Conservation (phyloP, 257 asterid genomes). For the Leptodermis oblonga region DNA sequence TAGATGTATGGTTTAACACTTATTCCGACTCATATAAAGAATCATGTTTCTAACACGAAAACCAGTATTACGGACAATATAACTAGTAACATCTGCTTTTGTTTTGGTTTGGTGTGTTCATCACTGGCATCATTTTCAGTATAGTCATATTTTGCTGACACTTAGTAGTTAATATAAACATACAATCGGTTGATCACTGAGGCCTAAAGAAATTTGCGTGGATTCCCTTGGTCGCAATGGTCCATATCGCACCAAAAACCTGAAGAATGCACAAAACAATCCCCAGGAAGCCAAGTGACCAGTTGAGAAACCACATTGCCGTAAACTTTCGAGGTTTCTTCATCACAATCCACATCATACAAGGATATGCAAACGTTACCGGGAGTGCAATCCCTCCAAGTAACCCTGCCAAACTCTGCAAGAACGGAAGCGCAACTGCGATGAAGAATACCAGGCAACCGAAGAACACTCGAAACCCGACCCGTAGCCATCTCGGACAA, state of each 20-base stretch:
- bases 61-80: too few relatives aligned
- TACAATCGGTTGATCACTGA: slow-evolving; percentile 18
- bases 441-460: slow-evolving; percentile 77
- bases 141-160: too few relatives aligned
- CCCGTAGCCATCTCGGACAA: slow-evolving; percentile 83
- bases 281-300: slow-evolving; percentile 67
- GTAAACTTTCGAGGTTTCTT: slow-evolving; percentile 49
- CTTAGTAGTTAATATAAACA: too few relatives aligned
- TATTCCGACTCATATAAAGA: too few relatives aligned
- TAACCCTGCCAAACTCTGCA: slow-evolving; percentile 72
- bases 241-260: slow-evolving; percentile 70
- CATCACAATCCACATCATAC: slow-evolving; percentile 74
- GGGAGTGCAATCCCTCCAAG: slow-evolving; percentile 81
- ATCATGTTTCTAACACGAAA: too few relatives aligned
- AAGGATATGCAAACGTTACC: slow-evolving; percentile 81
- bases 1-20: too few relatives aligned
- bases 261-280: slow-evolving; percentile 54
- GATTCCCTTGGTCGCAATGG: slow-evolving; percentile 65
- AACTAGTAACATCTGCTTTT: too few relatives aligned
- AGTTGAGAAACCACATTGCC: slow-evolving; percentile 63
- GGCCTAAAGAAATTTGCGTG: slow-evolving; percentile 72
- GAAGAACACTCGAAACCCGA: slow-evolving; percentile 46
- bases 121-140: too few relatives aligned
- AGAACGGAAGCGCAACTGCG: slow-evolving; percentile 72
- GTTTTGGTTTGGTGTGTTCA: neutral